phyloP scores from a whole-genome alignment of 768 basidiomycete species.

The Panellus pusillus region DNA sequence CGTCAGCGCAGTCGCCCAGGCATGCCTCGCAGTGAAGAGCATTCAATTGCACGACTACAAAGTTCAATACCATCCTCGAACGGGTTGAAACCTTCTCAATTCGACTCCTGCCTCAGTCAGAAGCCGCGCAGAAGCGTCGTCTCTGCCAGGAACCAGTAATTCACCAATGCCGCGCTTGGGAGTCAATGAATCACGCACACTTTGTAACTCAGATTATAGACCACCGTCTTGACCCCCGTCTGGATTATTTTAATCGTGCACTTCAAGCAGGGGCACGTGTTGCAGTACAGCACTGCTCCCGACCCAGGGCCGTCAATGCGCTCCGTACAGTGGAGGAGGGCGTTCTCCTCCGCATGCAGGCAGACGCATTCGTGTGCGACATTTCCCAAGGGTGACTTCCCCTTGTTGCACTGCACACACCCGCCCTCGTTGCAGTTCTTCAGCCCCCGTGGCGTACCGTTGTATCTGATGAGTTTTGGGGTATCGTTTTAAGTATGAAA shows the following conservation, averaged over 20 bases:
- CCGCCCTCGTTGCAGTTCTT: conserved; percentile 92
- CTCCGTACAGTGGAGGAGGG: conserved; percentile 73
- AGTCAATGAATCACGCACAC: conserved; percentile 57
- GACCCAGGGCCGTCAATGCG: conserved; percentile 86
- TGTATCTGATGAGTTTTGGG: conserved; percentile 61
- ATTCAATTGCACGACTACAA: neutral
- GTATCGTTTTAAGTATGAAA: conserved; percentile 1
- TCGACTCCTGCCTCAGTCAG: conserved; percentile 83
- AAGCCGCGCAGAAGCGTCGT: conserved; percentile 77
- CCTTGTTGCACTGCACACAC: conserved; percentile 72
- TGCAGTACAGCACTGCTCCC: conserved; percentile 91
- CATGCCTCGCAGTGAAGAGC: too few species aligned
- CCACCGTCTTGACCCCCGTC: conserved; percentile 86
- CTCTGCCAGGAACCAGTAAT: conserved; percentile 44
- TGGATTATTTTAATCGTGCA: conserved; percentile 99
- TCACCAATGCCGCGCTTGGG: neutral
- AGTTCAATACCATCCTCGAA: conserved; percentile 20
- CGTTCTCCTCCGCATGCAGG: conserved; percentile 98
- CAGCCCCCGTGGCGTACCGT: conserved; percentile 91
- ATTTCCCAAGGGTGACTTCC: conserved; percentile 42
- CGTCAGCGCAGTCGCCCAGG: too few species aligned
- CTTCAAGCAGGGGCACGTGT: conserved; percentile 98
- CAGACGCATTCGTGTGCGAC: conserved; percentile 82
- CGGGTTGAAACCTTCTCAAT: conserved; percentile 67
- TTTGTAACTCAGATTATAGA: conserved; percentile 94